Base-by-base conservation (phyloP, 805 yeast species). In the Komagataella ulmi region DNA sequence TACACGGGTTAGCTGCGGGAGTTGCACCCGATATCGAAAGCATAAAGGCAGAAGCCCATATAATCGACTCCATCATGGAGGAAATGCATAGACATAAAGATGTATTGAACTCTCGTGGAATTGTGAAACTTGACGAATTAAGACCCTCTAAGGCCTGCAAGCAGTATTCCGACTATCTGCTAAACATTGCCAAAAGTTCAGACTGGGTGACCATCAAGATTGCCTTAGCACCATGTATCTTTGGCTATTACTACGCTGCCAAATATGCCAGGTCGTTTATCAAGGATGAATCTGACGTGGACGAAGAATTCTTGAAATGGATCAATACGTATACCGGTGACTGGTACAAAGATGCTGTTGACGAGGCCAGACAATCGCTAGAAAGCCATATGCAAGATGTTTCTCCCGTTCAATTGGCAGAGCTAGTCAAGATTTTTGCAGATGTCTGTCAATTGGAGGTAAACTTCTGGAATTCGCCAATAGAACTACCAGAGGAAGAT, bases 191-290 rank as follows among this genome's bases (percentile, higher is more conserved):
- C 3, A 65, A 69, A 21, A 72, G 73, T 24, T 74, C 76, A 24
- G 82, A 82, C 60, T 82, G 82, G 77, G 62, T 81, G 30, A 85
- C 81, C 48, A 74, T 84, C 50, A 79, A 79, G 53, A 75, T 82
- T 6, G 86, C 91, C 0, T 64, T 85, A 51, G 76, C 88, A 6
- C 93, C 95, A 1, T 86, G 95, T 63, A 65, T 85, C 49, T 75
- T 81, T 61, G 95, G 95, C 1, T 84, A 84, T 61, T 76, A 75
- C 43, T 71, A 75, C 49, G 88, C 89, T 1, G 77, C 79, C 0
- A 46, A 53, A 2, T 65, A 54, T 56, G 76, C 71, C 1, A 46
- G 49, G 17, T 14, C 50, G 10, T 51, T 47, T 17, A 54, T 52
- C n/a, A 56, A 60, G 5, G 57, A 64, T 19, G 67, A 69, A 4